Evolutionary conservation across 306 rosid genomes (phyloP).

Genomic region (Cucurbita moschata): DNA sequence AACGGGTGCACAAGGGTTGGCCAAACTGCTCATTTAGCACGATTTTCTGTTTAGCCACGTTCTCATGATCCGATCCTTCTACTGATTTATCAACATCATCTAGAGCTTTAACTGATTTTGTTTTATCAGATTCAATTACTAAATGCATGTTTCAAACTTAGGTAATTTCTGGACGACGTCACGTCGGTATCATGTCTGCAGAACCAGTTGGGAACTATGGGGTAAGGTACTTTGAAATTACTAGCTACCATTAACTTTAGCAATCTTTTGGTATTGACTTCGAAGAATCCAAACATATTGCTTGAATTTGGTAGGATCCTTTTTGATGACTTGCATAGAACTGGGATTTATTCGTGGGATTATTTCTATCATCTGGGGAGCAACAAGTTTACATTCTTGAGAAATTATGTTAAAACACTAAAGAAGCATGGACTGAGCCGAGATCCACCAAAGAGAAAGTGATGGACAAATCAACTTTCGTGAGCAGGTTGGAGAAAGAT

Average conservation of each 20-base stretch:
- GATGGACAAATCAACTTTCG: conserved; percentile 10
- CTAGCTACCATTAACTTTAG: not conserved
- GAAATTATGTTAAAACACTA: conserved; percentile 45
- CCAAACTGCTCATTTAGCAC: not conserved
- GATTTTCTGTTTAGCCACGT: not conserved
- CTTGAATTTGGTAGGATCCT: conserved; percentile 28
- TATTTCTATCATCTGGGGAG: conserved; percentile 57
- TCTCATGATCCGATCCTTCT: not conserved
- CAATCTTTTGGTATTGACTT: not conserved
- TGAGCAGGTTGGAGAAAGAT: not conserved
- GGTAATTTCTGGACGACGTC: conserved; percentile 71
- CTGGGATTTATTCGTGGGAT: conserved; percentile 83
- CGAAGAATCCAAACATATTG: not conserved
- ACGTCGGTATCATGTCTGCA: conserved; percentile 71
- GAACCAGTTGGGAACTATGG: conserved; percentile 90
- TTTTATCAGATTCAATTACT: not conserved
- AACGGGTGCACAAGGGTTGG: not conserved
- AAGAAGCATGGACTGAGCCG: conserved; percentile 64
- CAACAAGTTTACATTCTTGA: conserved; percentile 60
- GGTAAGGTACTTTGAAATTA: conserved; percentile 49
- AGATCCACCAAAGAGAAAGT: conserved; percentile 57
- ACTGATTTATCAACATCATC: not conserved
- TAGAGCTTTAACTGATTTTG: not conserved
- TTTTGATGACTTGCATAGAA: conserved; percentile 84
- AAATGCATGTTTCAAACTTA: conserved; percentile 6